Percentiles rank a stretch among this genome's conserved stretches.
These are phyloP conservation scores for Pseudogymnoascus sp. DNA, from an alignment of 2,329 filamentous ascomycete species.

Conservation along the genomic window DNA sequence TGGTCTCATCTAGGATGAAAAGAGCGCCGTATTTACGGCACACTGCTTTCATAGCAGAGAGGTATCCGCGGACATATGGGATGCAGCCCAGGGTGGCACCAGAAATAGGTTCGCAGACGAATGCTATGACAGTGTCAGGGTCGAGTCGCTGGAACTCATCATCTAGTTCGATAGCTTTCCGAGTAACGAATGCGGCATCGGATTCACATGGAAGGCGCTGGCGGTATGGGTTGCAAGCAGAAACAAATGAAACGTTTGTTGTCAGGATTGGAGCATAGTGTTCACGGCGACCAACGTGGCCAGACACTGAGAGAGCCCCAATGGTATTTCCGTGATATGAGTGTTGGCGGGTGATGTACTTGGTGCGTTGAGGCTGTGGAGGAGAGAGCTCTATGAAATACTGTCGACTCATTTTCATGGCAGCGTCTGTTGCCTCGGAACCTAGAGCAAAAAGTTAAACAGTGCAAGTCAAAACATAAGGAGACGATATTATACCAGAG, in stretches of 20 bases:
- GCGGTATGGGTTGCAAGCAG: conserved; percentile 58
- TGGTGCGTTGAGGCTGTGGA: conserved; percentile 43
- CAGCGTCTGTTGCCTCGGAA: conserved; percentile 62
- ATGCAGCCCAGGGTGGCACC: conserved; percentile 65
- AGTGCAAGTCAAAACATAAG: no score
- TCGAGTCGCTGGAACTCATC: conserved; percentile 52
- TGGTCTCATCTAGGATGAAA: conserved; percentile 68
- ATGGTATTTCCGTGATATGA: conserved; percentile 67
- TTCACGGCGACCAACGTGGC: conserved; percentile 49
- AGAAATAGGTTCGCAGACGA: conserved; percentile 60
- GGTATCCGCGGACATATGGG: conserved; percentile 58
- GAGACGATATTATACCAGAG: conserved; percentile 30
- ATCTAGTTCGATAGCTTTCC: conserved; percentile 55
- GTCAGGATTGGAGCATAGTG: conserved; percentile 51
- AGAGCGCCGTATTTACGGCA: conserved; percentile 66
- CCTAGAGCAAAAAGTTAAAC: conserved; percentile 28
- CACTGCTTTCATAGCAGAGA: conserved; percentile 57
- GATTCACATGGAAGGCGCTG: conserved; percentile 42
- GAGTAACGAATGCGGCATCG: conserved; percentile 46
- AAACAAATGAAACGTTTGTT: conserved; percentile 47
- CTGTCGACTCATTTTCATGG: conserved; percentile 59
- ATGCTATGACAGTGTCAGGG: conserved; percentile 55
- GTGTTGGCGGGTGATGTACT: conserved; percentile 56
- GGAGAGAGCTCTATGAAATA: conserved; percentile 52
- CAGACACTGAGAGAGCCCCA: conserved; percentile 52